These are phyloP conservation scores for Thielaviopsis euricoi DNA, from an alignment of 2,329 filamentous ascomycete genomes.

Conservation along the genomic window DNA sequence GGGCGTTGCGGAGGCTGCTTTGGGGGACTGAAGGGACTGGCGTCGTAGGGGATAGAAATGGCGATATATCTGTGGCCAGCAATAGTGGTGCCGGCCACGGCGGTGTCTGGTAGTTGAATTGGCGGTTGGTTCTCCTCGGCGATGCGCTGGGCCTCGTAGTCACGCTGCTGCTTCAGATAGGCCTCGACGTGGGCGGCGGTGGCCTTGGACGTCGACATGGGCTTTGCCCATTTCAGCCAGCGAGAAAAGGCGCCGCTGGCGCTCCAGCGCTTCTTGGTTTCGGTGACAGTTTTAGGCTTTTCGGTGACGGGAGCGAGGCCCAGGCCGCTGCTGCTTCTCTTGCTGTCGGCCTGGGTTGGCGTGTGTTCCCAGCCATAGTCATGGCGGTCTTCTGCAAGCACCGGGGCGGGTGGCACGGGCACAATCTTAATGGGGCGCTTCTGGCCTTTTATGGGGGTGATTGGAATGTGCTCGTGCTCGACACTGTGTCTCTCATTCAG, in stretches of 20 bases:
- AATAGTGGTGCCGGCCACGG: constrained; percentile 35
- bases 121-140: constrained; percentile 14
- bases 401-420: constrained; percentile 3
- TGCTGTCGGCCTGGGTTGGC: not conserved
- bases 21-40: constrained; percentile 25
- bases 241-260: constrained; percentile 4
- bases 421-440: constrained; percentile 3
- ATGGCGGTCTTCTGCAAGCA: constrained; percentile 8
- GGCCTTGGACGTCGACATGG: constrained; percentile 1
- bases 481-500: not conserved
- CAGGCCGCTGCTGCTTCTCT: not conserved
- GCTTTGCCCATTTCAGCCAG: constrained; percentile 7
- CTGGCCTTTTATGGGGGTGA: not conserved
- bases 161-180: constrained; percentile 4
- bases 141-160: constrained; percentile 15
- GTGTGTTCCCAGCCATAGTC: constrained; percentile 10
- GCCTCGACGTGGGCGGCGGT: constrained; percentile 6
- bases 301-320: not conserved
- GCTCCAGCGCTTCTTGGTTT: constrained; percentile 12
- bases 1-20: not conserved
- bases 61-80: constrained; percentile 41
- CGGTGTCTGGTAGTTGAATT: constrained; percentile 35
- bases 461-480: not conserved
- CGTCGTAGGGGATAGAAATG: constrained; percentile 40
- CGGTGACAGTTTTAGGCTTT: not conserved